Conservation (phyloP, 805 yeast genomes). For the Kurtzmaniella cleridarum region DNA sequence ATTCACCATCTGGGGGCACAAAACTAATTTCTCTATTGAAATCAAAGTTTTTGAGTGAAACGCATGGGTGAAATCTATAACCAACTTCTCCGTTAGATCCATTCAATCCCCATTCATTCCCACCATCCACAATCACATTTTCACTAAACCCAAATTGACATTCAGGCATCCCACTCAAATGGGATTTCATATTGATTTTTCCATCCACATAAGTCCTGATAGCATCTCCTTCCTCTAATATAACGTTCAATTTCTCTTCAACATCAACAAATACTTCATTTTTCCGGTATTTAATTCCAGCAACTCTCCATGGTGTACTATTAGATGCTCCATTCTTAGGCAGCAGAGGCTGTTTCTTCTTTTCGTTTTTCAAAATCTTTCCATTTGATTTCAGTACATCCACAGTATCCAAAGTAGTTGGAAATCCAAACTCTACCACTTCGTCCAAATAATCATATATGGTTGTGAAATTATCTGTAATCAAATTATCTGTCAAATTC, state of each 20-base stretch:
- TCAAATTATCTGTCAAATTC: conserved; percentile 24
- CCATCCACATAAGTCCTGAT: conserved; percentile 76
- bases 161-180: conserved; percentile 74
- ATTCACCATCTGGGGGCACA: conserved; percentile 83
- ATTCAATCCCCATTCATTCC: conserved; percentile 1
- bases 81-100: background rate
- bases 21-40: conserved; percentile 60
- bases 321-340: conserved; percentile 5
- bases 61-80: conserved; percentile 77
- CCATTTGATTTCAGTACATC: background rate
- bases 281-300: conserved; percentile 69
- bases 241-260: conserved; percentile 65
- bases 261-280: conserved; percentile 78
- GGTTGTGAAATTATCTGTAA: conserved; percentile 61
- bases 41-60: conserved; percentile 65
- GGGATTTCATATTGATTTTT: conserved; percentile 61
- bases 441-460: conserved; percentile 79
- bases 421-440: conserved; percentile 71
- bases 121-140: conserved; percentile 15
- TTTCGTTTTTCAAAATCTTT: conserved; percentile 2
- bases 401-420: conserved; percentile 52
- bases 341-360: background rate
- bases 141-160: conserved; percentile 77
- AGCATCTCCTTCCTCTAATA: conserved; percentile 61
- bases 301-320: conserved; percentile 55